A percentile compares a stretch with the other conserved stretches of the same genome.
phyloP scores from a whole-genome alignment of 768 basidiomycete species.

The Amylocystis lapponica region DNA sequence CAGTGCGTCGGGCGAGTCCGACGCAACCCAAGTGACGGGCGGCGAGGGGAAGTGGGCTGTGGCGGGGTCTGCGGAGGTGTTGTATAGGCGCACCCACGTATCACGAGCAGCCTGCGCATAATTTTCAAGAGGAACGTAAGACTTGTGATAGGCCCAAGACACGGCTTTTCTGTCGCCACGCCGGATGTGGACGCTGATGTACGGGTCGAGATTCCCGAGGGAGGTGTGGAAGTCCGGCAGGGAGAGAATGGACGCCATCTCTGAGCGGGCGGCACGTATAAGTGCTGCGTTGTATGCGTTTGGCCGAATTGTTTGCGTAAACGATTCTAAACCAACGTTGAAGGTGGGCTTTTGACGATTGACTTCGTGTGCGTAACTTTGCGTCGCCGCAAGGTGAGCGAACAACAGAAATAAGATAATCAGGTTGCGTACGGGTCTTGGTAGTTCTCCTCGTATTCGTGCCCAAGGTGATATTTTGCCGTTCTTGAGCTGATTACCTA shows the following conservation, averaged over 20 bases:
- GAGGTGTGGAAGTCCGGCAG: constrained; percentile 4
- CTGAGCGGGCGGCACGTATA: constrained; percentile 44
- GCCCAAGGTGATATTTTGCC: constrained; percentile 58
- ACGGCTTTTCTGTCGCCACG: constrained; percentile 50
- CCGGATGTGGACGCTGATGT: constrained; percentile 58
- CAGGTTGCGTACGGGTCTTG: constrained; percentile 49
- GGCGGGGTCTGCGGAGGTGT: no score
- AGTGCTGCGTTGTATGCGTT: constrained; percentile 39
- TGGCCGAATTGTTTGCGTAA: constrained; percentile 48
- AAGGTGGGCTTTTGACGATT: constrained; percentile 56
- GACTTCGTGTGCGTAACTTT: constrained; percentile 47
- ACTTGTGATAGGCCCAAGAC: constrained; percentile 37
- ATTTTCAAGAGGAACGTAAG: constrained; percentile 42
- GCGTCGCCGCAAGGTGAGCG: neutral
- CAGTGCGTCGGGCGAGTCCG: constrained; percentile 46
- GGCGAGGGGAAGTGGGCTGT: constrained; percentile 17
- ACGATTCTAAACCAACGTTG: constrained; percentile 39
- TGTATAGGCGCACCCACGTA: constrained; percentile 36
- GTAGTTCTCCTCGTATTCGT: constrained; percentile 49
- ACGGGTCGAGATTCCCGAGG: constrained; percentile 22
- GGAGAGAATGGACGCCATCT: constrained; percentile 31
- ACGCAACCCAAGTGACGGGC: constrained; percentile 51
- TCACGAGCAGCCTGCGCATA: constrained; percentile 39
- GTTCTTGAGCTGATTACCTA: constrained; percentile 62
- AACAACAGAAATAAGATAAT: neutral